phyloP scores from a whole-genome alignment of 345 rosid genomes.

The Brassica cretica region DNA sequence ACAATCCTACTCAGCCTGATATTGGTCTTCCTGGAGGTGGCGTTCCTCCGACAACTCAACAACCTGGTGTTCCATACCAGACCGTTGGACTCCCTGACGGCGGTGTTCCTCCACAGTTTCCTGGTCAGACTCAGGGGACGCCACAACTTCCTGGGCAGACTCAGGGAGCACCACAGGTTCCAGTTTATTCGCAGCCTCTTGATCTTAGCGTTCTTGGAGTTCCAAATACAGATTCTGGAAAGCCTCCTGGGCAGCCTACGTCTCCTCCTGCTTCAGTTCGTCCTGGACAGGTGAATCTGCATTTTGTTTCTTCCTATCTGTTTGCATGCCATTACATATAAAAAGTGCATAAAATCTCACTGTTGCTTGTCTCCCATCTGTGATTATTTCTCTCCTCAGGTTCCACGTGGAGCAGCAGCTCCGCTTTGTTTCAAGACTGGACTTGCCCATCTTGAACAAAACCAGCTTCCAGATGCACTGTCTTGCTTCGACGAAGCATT shows the following conservation, averaged over 20 bases:
- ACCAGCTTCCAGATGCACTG: slow-evolving; percentile 95
- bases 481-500: slow-evolving; percentile 97
- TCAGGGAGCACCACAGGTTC: slow-evolving; percentile 46
- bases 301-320: not conserved
- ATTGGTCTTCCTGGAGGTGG: slow-evolving; percentile 81
- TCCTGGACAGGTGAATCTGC: slow-evolving; percentile 80
- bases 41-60: slow-evolving; percentile 61
- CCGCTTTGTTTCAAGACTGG: slow-evolving; percentile 90
- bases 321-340: not conserved
- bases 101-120: slow-evolving; percentile 74
- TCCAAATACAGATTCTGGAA: slow-evolving; percentile 66
- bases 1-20: slow-evolving; percentile 45
- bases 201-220: slow-evolving; percentile 93
- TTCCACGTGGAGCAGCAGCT: slow-evolving; percentile 95
- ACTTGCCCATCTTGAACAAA: slow-evolving; percentile 95
- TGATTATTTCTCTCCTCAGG: slow-evolving; percentile 44
- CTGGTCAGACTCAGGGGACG: slow-evolving; percentile 45
- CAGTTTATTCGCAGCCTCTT: slow-evolving; percentile 72
- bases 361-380: not conserved
- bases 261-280: slow-evolving; percentile 75
- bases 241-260: slow-evolving; percentile 53
- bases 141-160: slow-evolving; percentile 28
- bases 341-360: slow-evolving; percentile 8
- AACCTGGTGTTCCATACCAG: slow-evolving; percentile 46
- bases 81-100: slow-evolving; percentile 83